Conservation (phyloP, 495 filamentous ascomycete genomes). For the Hypoxylon fuscum region DNA sequence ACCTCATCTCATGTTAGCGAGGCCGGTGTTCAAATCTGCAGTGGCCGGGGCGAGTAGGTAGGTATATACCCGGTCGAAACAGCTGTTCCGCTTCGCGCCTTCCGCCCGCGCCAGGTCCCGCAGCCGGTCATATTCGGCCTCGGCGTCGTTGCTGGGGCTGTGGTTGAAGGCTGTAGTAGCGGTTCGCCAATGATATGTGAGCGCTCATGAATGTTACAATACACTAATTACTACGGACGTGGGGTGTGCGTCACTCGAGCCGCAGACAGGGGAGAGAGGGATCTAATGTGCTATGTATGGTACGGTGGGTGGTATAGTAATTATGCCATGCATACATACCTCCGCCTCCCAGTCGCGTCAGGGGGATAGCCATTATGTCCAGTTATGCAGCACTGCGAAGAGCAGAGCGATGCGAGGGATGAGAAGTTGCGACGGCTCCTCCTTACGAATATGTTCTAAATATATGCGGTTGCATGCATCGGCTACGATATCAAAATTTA, state of each 20-base stretch:
- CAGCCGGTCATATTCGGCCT: slow-evolving; percentile 92
- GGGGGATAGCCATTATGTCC: slow-evolving; percentile 66
- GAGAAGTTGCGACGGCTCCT: background rate
- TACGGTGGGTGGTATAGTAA: slow-evolving; percentile 9
- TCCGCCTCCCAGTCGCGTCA: slow-evolving; percentile 69
- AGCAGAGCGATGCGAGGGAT: background rate
- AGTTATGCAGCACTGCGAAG: slow-evolving; percentile 15
- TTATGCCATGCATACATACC: slow-evolving; percentile 54
- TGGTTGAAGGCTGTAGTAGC: slow-evolving; percentile 81
- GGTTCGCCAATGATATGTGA: slow-evolving; percentile 10
- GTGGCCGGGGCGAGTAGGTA: background rate
- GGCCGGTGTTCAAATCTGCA: no score
- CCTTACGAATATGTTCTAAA: slow-evolving; percentile 4
- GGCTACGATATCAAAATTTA: slow-evolving; percentile 1
- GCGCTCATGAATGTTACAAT: slow-evolving; percentile 1
- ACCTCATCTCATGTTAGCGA: slow-evolving; percentile 5
- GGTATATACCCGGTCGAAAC: slow-evolving; percentile 71
- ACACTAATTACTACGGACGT: background rate
- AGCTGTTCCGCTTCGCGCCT: slow-evolving; percentile 75
- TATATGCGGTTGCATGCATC: slow-evolving; percentile 19
- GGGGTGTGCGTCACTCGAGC: slow-evolving; percentile 21
- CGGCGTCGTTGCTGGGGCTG: slow-evolving; percentile 67
- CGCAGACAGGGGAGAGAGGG: slow-evolving; percentile 11
- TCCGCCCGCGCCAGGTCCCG: slow-evolving; percentile 83
- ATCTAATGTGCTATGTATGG: slow-evolving; percentile 15